Evolutionary conservation across 768 basidiomycete species (phyloP).

Genomic region (Pleurotus cornucopiae): DNA sequence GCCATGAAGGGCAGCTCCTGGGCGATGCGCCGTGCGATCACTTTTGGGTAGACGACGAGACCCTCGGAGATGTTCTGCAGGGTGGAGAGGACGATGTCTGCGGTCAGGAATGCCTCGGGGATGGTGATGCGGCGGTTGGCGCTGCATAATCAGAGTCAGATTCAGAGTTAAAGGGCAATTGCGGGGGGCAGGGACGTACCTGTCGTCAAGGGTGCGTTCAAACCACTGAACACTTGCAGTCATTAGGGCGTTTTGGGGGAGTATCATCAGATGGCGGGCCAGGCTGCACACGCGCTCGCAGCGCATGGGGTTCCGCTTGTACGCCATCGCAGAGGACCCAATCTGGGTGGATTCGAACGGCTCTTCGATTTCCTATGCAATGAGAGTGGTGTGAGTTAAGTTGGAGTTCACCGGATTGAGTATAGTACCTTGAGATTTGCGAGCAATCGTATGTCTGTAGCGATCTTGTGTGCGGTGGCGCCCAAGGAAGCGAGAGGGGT

Average conservation of each 20-base stretch:
- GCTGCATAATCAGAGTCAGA: slow-evolving; percentile 33
- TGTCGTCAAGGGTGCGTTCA: slow-evolving; percentile 96
- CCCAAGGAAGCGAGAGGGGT: slow-evolving; percentile 87
- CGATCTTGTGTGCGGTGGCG: slow-evolving; percentile 96
- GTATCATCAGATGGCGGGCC: slow-evolving; percentile 90
- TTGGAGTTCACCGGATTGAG: too few species aligned
- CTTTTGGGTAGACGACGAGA: slow-evolving; percentile 97
- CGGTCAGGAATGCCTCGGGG: slow-evolving; percentile 95
- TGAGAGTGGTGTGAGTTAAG: too few species aligned
- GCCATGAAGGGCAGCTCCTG: slow-evolving; percentile 99
- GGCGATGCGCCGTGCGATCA: slow-evolving; percentile 86
- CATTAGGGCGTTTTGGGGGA: slow-evolving; percentile 96
- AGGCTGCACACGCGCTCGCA: slow-evolving; percentile 96
- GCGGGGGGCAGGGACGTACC: slow-evolving; percentile 35
- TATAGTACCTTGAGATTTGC: slow-evolving; percentile 80
- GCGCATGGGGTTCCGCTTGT: slow-evolving; percentile 99
- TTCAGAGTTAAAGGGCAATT: not conserved
- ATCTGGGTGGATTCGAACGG: slow-evolving; percentile 99
- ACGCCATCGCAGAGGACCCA: slow-evolving; percentile 96
- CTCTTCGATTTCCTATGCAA: slow-evolving; percentile 85
- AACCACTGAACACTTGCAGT: slow-evolving; percentile 97
- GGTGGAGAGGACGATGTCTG: slow-evolving; percentile 93
- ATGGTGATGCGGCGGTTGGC: slow-evolving; percentile 96
- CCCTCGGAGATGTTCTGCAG: slow-evolving; percentile 97
- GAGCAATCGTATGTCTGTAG: slow-evolving; percentile 89